These are phyloP conservation scores for Neonectria ditissima DNA, from an alignment of 2,329 filamentous ascomycete species.

Conservation along the genomic window DNA sequence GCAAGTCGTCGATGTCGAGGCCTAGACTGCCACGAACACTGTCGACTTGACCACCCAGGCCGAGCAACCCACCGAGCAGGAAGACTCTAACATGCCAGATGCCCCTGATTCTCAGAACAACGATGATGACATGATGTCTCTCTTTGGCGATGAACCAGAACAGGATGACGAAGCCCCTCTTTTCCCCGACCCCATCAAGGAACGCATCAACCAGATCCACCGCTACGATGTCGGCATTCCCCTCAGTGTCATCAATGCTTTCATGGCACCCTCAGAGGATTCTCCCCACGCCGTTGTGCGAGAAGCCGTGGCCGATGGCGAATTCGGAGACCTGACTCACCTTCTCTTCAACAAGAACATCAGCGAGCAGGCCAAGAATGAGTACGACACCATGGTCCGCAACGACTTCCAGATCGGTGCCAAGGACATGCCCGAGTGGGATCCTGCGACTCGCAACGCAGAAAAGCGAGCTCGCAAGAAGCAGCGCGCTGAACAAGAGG, in stretches of 20 bases:
- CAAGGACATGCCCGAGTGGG: not conserved
- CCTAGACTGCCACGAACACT: not conserved
- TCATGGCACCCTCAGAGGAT: not conserved
- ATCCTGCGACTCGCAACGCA: not conserved
- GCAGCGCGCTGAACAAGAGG: not conserved
- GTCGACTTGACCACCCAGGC: not conserved
- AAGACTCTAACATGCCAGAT: not conserved
- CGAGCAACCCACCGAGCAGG: not conserved
- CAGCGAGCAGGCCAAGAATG: not conserved
- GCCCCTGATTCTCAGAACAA: not conserved
- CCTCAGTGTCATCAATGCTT: not conserved
- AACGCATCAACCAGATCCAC: not conserved
- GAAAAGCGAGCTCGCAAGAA: constrained; percentile 3
- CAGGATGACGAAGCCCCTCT: not conserved
- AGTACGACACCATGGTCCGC: not conserved
- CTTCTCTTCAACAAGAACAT: not conserved
- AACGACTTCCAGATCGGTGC: not conserved
- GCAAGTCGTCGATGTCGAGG: not conserved
- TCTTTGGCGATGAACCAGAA: not conserved
- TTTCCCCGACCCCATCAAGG: not conserved
- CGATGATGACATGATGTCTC: not conserved
- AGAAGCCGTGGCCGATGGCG: not conserved
- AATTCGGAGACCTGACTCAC: not conserved
- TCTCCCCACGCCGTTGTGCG: not conserved
- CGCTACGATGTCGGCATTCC: not conserved